Evolutionary conservation across 805 yeast genomes (phyloP).

Genomic region (Ogataea zsoltii): DNA sequence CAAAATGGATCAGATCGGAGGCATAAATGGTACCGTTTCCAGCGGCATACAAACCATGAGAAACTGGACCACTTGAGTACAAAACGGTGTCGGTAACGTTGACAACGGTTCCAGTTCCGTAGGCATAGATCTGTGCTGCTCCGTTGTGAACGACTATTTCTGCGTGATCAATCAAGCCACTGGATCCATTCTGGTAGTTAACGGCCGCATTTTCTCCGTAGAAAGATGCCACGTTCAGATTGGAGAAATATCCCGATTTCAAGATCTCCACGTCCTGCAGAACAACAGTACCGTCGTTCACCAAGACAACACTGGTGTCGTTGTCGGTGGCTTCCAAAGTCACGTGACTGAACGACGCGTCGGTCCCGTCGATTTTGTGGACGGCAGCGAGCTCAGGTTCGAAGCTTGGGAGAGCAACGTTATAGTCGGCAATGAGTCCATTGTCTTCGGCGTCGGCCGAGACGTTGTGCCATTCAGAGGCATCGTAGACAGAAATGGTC

Average conservation of each 20-base stretch:
- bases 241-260: constrained; percentile 4
- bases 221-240: constrained; percentile 6
- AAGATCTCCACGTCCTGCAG: constrained; percentile 1
- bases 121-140: constrained; percentile 7
- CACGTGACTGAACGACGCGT: not conserved
- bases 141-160: constrained; percentile 5
- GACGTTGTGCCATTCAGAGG: not conserved
- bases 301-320: constrained; percentile 6
- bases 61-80: constrained; percentile 8
- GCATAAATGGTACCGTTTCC: constrained; percentile 9
- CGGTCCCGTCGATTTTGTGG: not conserved
- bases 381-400: constrained; percentile 2
- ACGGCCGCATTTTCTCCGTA: constrained; percentile 6
- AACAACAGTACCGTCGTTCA: not conserved
- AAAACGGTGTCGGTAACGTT: constrained; percentile 4
- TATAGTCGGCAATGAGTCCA: not conserved
- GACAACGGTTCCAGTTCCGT: constrained; percentile 7
- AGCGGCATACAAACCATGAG: constrained; percentile 7
- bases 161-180: constrained; percentile 1
- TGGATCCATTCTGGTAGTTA: constrained; percentile 7
- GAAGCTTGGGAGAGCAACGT: constrained; percentile 2
- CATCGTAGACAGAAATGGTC: not conserved
- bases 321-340: constrained; percentile 1
- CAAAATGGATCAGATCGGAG: constrained; percentile 1
- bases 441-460: constrained; percentile 1